Base-by-base conservation (phyloP, 306 rosid species). In the Alnus rubra region DNA sequence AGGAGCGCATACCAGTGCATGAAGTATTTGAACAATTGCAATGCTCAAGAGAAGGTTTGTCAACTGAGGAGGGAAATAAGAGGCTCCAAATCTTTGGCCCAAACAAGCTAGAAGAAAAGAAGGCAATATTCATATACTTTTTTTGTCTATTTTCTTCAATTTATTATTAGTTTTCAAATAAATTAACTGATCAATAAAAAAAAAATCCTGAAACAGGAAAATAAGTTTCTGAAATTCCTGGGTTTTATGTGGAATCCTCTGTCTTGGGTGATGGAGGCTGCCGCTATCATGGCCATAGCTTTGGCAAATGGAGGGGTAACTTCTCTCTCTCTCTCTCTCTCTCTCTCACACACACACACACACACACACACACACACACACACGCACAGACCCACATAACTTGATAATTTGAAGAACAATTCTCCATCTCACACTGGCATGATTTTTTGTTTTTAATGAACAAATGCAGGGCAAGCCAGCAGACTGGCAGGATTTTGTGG, bases 201-300 rank as follows among this genome's bases (percentile, higher is more conserved):
- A 74, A 31, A 4, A 42, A 76, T 44, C 7, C 72, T 60, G 63
- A 48, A 74, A 85, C 92, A 94, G 98, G 97, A 94, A 53, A 92
- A 50, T 75, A 94, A 94, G 82, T 0, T 89, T 48, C 83, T 94
- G 3, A 92, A 92, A 71, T 94, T 94, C 89, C 75, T 94, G 87
- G 96, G 98, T 5, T 94, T 94, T 75, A 94, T 94, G 97, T 94
- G 98, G 98, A 94, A 92, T 75, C 98, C 98, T 53, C 92, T 94
- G 0, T 92, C 98, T 3, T 94, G 98, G 98, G 98, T 94, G 50
- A 94, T 94, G 98, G 98, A 94, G 80, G 48, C 76, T 33, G 98
- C 96, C 7, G 98, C 98, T 54, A 84, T 94, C 81, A 94, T 94
- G 98, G 98, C 98, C 35, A 94, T 94, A 56, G 97, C 79, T 42